A percentile compares a stretch with the other conserved stretches of the same genome.
Evolutionary conservation across 2,329 filamentous ascomycete genomes (phyloP).

Genomic region (Nigrospora sphaerica): DNA sequence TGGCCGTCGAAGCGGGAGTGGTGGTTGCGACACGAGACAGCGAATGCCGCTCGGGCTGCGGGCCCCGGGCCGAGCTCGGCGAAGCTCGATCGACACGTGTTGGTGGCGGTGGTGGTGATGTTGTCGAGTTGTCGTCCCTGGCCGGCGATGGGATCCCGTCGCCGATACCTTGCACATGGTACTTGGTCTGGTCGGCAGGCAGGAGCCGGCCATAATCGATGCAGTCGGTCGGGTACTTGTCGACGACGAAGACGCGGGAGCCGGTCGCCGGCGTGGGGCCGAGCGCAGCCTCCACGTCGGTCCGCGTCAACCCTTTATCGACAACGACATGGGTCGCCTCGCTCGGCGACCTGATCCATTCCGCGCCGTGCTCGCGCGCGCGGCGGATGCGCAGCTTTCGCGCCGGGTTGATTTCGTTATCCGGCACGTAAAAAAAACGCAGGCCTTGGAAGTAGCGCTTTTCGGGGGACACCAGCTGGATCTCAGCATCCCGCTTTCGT

Average conservation of each 20-base stretch:
- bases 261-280: constrained; percentile 15
- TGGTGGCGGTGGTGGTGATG: background rate
- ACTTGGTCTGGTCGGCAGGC: constrained; percentile 52
- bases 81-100: too few species aligned
- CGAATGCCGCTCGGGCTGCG: too few species aligned
- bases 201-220: constrained; percentile 50
- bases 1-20: too few species aligned
- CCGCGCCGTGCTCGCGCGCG: constrained; percentile 67
- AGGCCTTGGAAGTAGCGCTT: constrained; percentile 54
- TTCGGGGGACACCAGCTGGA: constrained; percentile 40
- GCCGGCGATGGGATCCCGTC: background rate
- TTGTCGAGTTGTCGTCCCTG: constrained; percentile 5
- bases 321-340: constrained; percentile 73
- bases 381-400: constrained; percentile 68
- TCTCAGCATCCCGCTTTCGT: constrained; percentile 33
- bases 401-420: constrained; percentile 62
- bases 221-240: constrained; percentile 63
- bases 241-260: constrained; percentile 53
- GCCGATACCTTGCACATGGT: constrained; percentile 44
- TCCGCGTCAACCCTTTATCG: constrained; percentile 60
- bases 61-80: too few species aligned
- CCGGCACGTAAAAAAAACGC: constrained; percentile 73
- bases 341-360: constrained; percentile 54
- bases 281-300: constrained; percentile 54
- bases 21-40: too few species aligned